Conservation (phyloP, 371 early-diverging fungal species). For the Gilbertella persicaria region DNA sequence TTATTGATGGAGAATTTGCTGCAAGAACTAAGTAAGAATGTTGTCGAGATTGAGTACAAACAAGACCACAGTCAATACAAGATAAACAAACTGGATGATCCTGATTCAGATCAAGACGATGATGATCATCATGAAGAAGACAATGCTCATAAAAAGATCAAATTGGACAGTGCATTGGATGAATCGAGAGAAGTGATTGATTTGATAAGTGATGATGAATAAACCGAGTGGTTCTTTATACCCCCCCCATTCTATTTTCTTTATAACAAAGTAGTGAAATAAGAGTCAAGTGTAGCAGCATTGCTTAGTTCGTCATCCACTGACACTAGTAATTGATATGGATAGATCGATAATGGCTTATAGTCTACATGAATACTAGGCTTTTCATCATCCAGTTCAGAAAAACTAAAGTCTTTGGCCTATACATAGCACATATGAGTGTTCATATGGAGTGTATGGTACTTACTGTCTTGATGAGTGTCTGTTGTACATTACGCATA, state of each 20-base stretch:
- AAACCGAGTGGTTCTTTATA: background rate
- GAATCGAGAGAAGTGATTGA: conserved; percentile 29
- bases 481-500: conserved; percentile 8
- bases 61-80: conserved; percentile 17
- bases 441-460: no score
- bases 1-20: conserved; percentile 29
- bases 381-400: conserved; percentile 15
- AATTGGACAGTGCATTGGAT: background rate
- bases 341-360: conserved; percentile 12
- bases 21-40: conserved; percentile 23
- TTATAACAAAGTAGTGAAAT: conserved; percentile 10
- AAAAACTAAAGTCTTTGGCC: conserved; percentile 18
- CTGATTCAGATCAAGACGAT: conserved; percentile 11
- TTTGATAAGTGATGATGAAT: conserved; percentile 37
- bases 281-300: conserved; percentile 16
- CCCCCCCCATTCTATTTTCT: background rate
- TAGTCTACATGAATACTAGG: conserved; percentile 14
- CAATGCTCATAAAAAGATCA: background rate
- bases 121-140: background rate
- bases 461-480: conserved; percentile 14
- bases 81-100: conserved; percentile 27
- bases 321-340: conserved; percentile 20
- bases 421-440: background rate
- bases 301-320: conserved; percentile 15
- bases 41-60: conserved; percentile 31